phyloP scores from a whole-genome alignment of 163 green algal species.

The Chlamydomonas reinhardtii region DNA sequence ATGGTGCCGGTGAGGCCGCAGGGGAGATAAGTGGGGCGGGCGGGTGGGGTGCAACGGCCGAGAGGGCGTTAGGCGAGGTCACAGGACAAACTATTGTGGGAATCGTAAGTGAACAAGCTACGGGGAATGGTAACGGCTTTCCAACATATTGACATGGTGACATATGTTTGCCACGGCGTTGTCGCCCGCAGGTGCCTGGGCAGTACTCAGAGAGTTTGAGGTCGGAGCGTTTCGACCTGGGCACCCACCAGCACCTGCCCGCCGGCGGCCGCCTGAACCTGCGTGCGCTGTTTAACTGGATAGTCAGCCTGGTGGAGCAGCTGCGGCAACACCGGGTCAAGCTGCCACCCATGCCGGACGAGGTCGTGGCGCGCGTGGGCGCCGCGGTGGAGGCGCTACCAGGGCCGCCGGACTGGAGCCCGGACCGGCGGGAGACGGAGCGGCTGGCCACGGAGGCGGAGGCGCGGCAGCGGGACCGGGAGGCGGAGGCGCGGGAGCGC shows the following conservation, averaged over 20 bases:
- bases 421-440: slow-evolving; percentile 19
- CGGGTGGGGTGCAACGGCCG: no score
- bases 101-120: no score
- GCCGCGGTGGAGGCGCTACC: not conserved
- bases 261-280: slow-evolving; percentile 46
- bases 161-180: no score
- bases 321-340: not conserved
- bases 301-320: slow-evolving; percentile 19
- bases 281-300: slow-evolving; percentile 10
- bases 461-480: not conserved
- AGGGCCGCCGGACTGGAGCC: slow-evolving; percentile 30
- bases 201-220: slow-evolving; percentile 11
- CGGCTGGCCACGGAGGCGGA: not conserved
- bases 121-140: no score
- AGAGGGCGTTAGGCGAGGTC: no score
- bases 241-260: slow-evolving; percentile 48
- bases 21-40: no score
- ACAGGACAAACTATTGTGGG: no score
- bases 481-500: not conserved
- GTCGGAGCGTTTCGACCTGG: slow-evolving; percentile 14
- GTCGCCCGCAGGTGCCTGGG: not conserved
- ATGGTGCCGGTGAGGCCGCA: slow-evolving; percentile 20
- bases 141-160: no score
- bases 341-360: slow-evolving; percentile 29
- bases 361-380: not conserved